Evolutionary conservation across 2,329 filamentous ascomycete species (phyloP).

Genomic region (Verticillium klebahnii): DNA sequence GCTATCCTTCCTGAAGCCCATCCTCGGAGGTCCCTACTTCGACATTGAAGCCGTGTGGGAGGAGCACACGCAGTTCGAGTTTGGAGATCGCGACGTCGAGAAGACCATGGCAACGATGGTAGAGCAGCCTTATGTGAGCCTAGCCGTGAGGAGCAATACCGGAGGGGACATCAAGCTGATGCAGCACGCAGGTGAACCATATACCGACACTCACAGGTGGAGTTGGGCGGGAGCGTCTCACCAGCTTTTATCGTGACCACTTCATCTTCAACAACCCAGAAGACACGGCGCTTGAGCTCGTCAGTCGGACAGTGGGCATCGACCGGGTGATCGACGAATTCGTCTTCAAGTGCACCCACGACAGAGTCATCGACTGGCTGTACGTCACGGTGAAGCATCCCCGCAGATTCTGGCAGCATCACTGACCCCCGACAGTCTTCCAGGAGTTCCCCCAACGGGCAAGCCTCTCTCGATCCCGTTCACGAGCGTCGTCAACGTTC

Average conservation of each 20-base stretch:
- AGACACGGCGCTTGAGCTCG: constrained; percentile 62
- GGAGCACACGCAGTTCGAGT: constrained; percentile 70
- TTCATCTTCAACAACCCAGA: constrained; percentile 71
- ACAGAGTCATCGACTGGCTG: constrained; percentile 64
- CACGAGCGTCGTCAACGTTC: constrained; percentile 58
- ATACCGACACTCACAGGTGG: constrained; percentile 54
- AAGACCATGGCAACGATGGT: constrained; percentile 82
- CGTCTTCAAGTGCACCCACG: constrained; percentile 60
- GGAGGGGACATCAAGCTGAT: background rate
- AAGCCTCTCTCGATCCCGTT: constrained; percentile 53
- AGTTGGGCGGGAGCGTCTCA: constrained; percentile 58
- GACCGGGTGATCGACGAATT: constrained; percentile 72
- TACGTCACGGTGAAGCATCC: constrained; percentile 29
- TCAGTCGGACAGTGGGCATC: constrained; percentile 66
- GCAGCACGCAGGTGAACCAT: background rate
- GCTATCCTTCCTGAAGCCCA: constrained; percentile 59
- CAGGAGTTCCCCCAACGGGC: constrained; percentile 51
- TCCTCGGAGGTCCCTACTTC: constrained; percentile 61
- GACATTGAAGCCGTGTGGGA: constrained; percentile 77
- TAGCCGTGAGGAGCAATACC: constrained; percentile 54
- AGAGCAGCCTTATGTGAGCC: constrained; percentile 73
- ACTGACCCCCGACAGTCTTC: constrained; percentile 27
- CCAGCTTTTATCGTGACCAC: constrained; percentile 65
- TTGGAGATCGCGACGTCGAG: constrained; percentile 62
- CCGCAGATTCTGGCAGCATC: background rate